phyloP scores from a whole-genome alignment of 257 asterid species.

The Craterostigma plantagineum region DNA sequence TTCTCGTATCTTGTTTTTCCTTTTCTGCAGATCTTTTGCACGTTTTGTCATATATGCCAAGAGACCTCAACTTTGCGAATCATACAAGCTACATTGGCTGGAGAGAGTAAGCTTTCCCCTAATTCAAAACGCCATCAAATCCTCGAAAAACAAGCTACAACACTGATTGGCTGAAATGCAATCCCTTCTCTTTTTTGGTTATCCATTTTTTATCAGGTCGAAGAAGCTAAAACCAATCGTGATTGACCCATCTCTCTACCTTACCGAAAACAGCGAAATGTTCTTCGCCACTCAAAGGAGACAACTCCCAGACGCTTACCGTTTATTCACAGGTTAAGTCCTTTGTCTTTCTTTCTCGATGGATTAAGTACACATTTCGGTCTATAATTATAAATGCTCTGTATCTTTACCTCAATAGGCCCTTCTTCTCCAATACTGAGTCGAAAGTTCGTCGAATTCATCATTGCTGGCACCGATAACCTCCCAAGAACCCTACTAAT shows the following conservation, averaged over 20 bases:
- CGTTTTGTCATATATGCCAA: conserved; percentile 71
- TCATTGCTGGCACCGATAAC: conserved; percentile 66
- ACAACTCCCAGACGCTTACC: conserved; percentile 68
- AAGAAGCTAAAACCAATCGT: conserved; percentile 69
- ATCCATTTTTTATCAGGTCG: conserved; percentile 22
- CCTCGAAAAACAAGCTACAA: no score
- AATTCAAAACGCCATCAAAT: neutral
- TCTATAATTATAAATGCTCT: no score
- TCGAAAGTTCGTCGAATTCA: conserved; percentile 60
- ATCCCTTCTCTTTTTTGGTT: neutral
- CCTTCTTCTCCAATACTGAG: conserved; percentile 50
- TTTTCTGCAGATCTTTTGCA: conserved; percentile 77
- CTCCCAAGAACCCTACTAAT: conserved; percentile 72
- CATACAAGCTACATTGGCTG: conserved; percentile 92
- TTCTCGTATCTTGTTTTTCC: conserved; percentile 12
- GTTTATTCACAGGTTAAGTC: conserved; percentile 45
- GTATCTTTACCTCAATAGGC: conserved; percentile 32
- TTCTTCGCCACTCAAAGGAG: conserved; percentile 78
- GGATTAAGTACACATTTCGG: neutral
- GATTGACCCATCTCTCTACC: conserved; percentile 77
- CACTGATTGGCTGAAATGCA: neutral
- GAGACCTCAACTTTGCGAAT: conserved; percentile 76
- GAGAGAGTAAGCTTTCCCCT: conserved; percentile 57
- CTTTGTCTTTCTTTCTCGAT: neutral
- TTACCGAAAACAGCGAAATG: conserved; percentile 39